A percentile compares a stretch with the other conserved stretches of the same genome.
Conservation (phyloP, 2,329 filamentous ascomycete species). For the Diaporthe ampelina region DNA sequence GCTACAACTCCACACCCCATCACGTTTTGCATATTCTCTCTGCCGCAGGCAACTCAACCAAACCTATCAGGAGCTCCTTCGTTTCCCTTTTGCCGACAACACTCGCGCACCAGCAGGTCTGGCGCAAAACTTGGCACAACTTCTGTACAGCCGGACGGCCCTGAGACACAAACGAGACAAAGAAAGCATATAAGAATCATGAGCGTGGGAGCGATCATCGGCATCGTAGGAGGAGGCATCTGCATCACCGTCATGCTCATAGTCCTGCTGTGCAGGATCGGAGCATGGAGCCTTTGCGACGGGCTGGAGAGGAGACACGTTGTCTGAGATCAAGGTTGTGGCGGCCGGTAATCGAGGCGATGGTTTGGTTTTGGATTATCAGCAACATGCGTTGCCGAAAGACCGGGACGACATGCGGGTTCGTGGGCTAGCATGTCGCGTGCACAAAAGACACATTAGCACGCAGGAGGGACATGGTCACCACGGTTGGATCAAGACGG, state of each 20-base stretch:
- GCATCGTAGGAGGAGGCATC: slow-evolving; percentile 28
- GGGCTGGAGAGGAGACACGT: slow-evolving; percentile 34
- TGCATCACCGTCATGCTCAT: slow-evolving; percentile 33
- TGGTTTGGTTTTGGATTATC: too few species aligned
- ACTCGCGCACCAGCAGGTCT: not conserved
- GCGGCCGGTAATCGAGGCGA: not conserved
- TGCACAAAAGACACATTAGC: not conserved
- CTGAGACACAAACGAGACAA: not conserved
- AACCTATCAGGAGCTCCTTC: not conserved
- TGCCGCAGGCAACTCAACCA: not conserved
- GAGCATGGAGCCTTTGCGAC: slow-evolving; percentile 35
- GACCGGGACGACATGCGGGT: not conserved
- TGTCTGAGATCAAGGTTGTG: slow-evolving; percentile 7
- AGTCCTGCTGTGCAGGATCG: slow-evolving; percentile 35
- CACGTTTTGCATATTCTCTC: not conserved
- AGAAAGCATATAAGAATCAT: slow-evolving; percentile 7
- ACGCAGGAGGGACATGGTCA: not conserved
- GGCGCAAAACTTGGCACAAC: not conserved
- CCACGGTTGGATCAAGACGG: not conserved
- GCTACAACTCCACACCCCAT: too few species aligned
- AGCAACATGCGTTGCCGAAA: not conserved
- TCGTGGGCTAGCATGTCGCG: not conserved
- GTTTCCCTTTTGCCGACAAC: not conserved
- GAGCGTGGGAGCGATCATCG: slow-evolving; percentile 20
- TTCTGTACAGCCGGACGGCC: not conserved